A percentile compares a stretch with the other conserved stretches of the same genome.
phyloP scores from a whole-genome alignment of 192 early-diverging fungal genomes.

The Mycoemilia scoparia region DNA sequence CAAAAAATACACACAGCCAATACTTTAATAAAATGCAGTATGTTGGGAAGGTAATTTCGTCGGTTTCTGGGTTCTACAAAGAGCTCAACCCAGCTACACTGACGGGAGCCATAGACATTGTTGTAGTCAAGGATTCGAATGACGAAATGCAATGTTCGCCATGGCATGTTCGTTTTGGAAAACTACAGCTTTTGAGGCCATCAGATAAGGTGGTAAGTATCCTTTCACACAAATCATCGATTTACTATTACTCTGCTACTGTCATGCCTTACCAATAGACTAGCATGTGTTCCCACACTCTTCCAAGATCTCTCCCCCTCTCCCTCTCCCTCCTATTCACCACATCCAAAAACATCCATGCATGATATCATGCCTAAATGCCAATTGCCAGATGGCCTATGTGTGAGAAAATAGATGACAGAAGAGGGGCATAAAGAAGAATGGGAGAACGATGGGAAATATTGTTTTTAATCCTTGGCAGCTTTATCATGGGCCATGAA shows the following conservation, averaged over 20 bases:
- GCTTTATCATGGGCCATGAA: not conserved
- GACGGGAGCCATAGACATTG: slow-evolving; percentile 92
- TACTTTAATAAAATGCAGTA: slow-evolving; percentile 49
- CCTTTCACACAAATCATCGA: too few relatives aligned
- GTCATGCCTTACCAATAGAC: not conserved
- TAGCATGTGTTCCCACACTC: not conserved
- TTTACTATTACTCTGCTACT: not conserved
- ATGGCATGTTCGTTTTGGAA: slow-evolving; percentile 97
- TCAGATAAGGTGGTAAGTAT: slow-evolving; percentile 91
- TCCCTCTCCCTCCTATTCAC: too few relatives aligned
- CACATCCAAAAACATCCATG: too few relatives aligned
- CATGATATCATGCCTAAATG: too few relatives aligned
- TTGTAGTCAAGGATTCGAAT: slow-evolving; percentile 76
- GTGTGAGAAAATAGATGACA: too few relatives aligned
- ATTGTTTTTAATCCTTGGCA: not conserved
- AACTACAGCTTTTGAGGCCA: slow-evolving; percentile 75
- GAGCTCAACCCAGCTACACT: slow-evolving; percentile 95
- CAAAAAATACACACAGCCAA: too few relatives aligned
- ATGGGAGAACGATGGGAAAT: too few relatives aligned
- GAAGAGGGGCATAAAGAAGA: too few relatives aligned
- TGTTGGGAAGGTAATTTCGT: slow-evolving; percentile 46
- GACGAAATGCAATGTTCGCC: slow-evolving; percentile 80
- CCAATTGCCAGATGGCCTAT: too few relatives aligned
- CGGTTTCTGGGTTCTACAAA: slow-evolving; percentile 80
- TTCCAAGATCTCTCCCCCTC: too few relatives aligned